Percentiles rank a stretch among this genome's conserved stretches.
phyloP scores from a whole-genome alignment of 306 rosid species.

The Carpinus fangiana region DNA sequence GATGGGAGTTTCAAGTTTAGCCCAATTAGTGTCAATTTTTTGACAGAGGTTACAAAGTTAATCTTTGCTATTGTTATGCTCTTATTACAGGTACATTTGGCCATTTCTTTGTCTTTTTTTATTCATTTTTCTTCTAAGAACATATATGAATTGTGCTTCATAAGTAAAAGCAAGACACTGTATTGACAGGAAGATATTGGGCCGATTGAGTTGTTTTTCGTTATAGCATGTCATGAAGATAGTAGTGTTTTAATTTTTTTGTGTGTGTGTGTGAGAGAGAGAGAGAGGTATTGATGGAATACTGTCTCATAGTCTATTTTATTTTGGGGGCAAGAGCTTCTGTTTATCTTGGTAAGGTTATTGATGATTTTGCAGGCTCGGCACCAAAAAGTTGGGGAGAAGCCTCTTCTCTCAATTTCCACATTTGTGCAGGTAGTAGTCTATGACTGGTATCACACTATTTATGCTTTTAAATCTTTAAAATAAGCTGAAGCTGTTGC shows the following conservation, averaged over 20 bases:
- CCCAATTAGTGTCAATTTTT: slow-evolving; percentile 97
- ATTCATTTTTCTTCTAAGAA: slow-evolving; percentile 8
- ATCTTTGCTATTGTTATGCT: slow-evolving; percentile 93
- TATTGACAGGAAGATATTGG: neutral
- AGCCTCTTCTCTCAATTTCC: slow-evolving; percentile 91
- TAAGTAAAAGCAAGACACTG: neutral
- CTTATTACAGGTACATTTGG: slow-evolving; percentile 63
- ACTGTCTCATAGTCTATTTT: neutral
- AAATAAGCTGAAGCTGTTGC: slow-evolving; percentile 7
- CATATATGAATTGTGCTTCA: neutral
- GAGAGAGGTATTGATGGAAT: too few species aligned
- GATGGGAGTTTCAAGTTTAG: slow-evolving; percentile 97
- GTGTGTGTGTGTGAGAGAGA: neutral
- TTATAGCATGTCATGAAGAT: neutral
- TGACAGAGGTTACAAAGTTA: slow-evolving; percentile 87
- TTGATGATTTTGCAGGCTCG: slow-evolving; percentile 79
- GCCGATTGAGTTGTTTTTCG: neutral
- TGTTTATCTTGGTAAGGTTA: slow-evolving; percentile 25
- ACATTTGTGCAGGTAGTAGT: slow-evolving; percentile 73
- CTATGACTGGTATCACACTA: neutral
- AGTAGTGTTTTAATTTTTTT: neutral
- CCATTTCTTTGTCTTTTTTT: slow-evolving; percentile 18
- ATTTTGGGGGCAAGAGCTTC: neutral
- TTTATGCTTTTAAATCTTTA: slow-evolving; percentile 24
- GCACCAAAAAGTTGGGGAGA: slow-evolving; percentile 96